These are phyloP conservation scores for Chrysochromulina tobinii DNA, from an alignment of 78 protist species.

Conservation along the genomic window DNA sequence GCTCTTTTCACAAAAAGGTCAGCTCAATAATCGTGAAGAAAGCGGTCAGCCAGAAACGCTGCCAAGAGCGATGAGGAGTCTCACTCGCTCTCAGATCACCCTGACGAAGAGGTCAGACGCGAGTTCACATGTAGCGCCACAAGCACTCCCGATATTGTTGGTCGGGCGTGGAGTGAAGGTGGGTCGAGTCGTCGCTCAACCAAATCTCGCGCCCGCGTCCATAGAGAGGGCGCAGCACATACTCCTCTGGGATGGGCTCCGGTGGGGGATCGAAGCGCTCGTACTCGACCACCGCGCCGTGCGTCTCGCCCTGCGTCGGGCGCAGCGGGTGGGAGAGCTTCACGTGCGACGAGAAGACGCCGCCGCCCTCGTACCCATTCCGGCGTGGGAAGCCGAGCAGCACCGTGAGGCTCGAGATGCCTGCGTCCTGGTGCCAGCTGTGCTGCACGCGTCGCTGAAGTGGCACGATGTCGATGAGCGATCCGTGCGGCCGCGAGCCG, in stretches of 20 bases:
- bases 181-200: not conserved
- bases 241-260: not conserved
- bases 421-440: slow-evolving; percentile 17
- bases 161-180: slow-evolving; percentile 20
- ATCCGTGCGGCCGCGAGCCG: not conserved
- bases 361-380: slow-evolving; percentile 1
- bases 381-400: slow-evolving; percentile 3
- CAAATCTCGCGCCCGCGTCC: not conserved
- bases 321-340: slow-evolving; percentile 5
- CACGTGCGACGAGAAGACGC: not conserved
- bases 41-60: no score
- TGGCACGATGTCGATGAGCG: slow-evolving; percentile 13
- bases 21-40: no score
- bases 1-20: no score
- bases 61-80: no score
- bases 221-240: not conserved
- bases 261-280: not conserved
- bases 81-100: no score
- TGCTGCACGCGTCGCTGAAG: not conserved
- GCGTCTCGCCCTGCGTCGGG: not conserved
- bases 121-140: not conserved
- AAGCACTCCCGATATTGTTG: not conserved
- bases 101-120: no score
- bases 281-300: slow-evolving; percentile 13
- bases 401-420: not conserved